These are phyloP conservation scores for Hypoxylon rickii DNA, from an alignment of 495 filamentous ascomycete genomes.

Conservation along the genomic window DNA sequence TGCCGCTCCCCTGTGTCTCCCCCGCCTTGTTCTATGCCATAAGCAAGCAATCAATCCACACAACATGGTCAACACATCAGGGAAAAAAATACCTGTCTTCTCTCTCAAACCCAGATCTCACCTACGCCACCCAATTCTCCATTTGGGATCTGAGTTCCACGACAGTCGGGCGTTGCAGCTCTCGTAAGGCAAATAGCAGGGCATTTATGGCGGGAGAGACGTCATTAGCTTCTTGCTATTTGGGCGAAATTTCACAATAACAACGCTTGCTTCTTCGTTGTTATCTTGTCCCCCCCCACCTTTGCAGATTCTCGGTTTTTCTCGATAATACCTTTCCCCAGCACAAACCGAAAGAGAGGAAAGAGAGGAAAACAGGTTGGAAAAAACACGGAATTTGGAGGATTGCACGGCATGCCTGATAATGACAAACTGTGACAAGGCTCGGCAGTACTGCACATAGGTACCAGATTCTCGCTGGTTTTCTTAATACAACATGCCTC, in stretches of 20 bases:
- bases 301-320: background rate
- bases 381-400: too few species aligned
- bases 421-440: too few species aligned
- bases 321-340: background rate
- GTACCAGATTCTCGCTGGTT: background rate
- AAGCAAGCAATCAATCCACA: too few species aligned
- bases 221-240: conserved; percentile 43
- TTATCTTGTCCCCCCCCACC: background rate
- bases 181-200: conserved; percentile 27
- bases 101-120: conserved; percentile 58
- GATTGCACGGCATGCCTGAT: too few species aligned
- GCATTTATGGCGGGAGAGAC: conserved; percentile 57
- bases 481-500: background rate
- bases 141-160: conserved; percentile 42
- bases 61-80: too few species aligned
- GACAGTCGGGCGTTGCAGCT: conserved; percentile 49
- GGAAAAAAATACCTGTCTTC: conserved; percentile 59
- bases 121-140: background rate
- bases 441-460: too few species aligned
- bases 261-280: background rate
- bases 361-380: background rate
- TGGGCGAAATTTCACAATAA: conserved; percentile 18
- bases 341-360: background rate
- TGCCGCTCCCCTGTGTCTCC: conserved; percentile 61
- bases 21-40: too few species aligned